phyloP scores from a whole-genome alignment of 106 monocot genomes.

The Amphibolis antarctica region DNA sequence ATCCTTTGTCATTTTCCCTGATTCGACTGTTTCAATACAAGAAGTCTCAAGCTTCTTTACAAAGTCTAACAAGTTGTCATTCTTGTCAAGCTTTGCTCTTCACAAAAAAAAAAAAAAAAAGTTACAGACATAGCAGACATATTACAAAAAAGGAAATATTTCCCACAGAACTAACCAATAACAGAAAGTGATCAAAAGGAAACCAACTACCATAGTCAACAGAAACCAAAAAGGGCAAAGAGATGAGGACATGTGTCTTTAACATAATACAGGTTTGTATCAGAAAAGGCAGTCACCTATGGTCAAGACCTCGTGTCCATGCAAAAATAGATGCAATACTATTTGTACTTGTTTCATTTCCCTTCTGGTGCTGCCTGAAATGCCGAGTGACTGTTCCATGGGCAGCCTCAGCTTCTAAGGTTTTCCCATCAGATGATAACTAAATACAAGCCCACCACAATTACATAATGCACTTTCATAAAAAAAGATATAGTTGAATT shows the following conservation, averaged over 20 bases:
- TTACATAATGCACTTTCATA: not conserved
- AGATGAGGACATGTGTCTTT: not conserved
- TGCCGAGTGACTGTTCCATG: constrained; percentile 83
- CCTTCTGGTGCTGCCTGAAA: constrained; percentile 60
- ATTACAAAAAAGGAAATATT: too few relatives aligned
- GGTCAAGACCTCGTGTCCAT: constrained; percentile 71
- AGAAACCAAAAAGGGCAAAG: not conserved
- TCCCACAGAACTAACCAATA: not conserved
- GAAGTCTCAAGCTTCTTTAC: constrained; percentile 49
- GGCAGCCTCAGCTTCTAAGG: constrained; percentile 80
- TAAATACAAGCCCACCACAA: constrained; percentile 11
- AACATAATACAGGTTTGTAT: not conserved
- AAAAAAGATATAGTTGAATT: not conserved
- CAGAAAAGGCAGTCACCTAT: constrained; percentile 32
- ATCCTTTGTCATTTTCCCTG: constrained; percentile 84
- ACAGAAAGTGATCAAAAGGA: not conserved
- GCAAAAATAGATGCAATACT: constrained; percentile 88
- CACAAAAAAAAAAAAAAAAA: constrained; percentile 6
- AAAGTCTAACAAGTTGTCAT: constrained; percentile 47
- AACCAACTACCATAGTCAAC: not conserved
- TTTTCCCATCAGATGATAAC: constrained; percentile 73
- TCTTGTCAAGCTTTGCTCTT: constrained; percentile 67
- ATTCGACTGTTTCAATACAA: constrained; percentile 63
- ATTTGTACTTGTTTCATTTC: constrained; percentile 80
- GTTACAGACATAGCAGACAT: too few relatives aligned